Evolutionary conservation across 2,329 filamentous ascomycete genomes (phyloP), one percentile per base, ranked within the genome.

Genomic region (Alternaria consortialis): DNA sequence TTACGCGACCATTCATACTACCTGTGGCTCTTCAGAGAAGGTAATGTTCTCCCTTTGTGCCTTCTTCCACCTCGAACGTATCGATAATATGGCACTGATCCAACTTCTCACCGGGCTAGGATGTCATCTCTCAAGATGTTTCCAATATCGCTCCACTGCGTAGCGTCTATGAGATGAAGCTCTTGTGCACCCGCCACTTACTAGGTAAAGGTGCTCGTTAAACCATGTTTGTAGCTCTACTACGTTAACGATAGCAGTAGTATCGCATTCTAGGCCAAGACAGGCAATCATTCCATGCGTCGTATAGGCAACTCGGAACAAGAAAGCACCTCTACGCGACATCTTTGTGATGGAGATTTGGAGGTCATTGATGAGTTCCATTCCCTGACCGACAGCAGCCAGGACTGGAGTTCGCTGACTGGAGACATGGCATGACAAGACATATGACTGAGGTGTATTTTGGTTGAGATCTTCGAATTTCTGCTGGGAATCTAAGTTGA

Each of bases 31-130:
- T 12, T 46, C 12, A 52, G n/a, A 46, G 31, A 37, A 52, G 55
- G 7, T 7, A 46, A 13, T 37, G 25, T 5, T 52, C 40, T 31
- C 39, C 31, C 25, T 31, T 29, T 32, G 39, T 25, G 29, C 8
- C 39, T 6, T 20, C 47, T 44, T 52, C 12, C 7, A 53, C 13
- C n/a, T 31, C 11, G 6, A 52, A 46, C 2, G 39, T 46, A 29
- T 53, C 47, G 20, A 57, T n/a, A 11, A 52, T 5, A 2, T 37
- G 55, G 31, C 52, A 57, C n/a, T 7, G 8, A 31, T 46, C 39
- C 13, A 57, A 31, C 23, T 32, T 48, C 31, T 39, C 13, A 5
- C 27, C 13, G 2, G n/a, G 6, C 40, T 44, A 15, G 13, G 31
- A 48, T 17, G 32, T 27, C 39, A 5, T 32, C 5, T 52, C 46